Evolutionary conservation across 2,329 filamentous ascomycete species (phyloP).

Genomic region (Fusarium dlaminii): DNA sequence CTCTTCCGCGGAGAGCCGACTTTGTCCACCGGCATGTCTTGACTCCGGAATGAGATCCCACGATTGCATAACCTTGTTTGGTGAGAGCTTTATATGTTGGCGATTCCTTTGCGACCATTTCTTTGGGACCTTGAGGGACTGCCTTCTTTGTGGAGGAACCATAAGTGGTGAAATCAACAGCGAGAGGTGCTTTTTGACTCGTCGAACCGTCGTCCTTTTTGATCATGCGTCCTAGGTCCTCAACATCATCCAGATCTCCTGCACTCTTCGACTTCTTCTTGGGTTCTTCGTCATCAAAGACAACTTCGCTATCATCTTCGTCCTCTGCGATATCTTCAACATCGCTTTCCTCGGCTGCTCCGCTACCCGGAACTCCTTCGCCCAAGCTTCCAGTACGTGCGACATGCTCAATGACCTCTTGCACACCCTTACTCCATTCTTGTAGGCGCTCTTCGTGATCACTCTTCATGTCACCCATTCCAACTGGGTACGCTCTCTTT

Average conservation of each 20-base stretch:
- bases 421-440: slow-evolving; percentile 82
- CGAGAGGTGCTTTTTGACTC: slow-evolving; percentile 62
- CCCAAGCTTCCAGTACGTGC: slow-evolving; percentile 67
- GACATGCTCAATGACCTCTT: slow-evolving; percentile 74
- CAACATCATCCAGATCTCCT: slow-evolving; percentile 76
- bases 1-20: slow-evolving; percentile 89
- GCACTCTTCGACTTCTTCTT: slow-evolving; percentile 52
- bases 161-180: slow-evolving; percentile 88
- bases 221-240: slow-evolving; percentile 80
- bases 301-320: slow-evolving; percentile 64
- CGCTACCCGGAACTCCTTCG: slow-evolving; percentile 78
- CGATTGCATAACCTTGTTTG: slow-evolving; percentile 95
- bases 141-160: slow-evolving; percentile 60
- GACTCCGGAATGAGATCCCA: slow-evolving; percentile 94
- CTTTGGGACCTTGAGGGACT: slow-evolving; percentile 68
- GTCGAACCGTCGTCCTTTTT: slow-evolving; percentile 52
- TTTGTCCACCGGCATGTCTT: slow-evolving; percentile 99
- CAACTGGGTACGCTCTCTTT: slow-evolving; percentile 88
- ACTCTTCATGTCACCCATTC: slow-evolving; percentile 85
- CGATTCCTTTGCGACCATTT: slow-evolving; percentile 93
- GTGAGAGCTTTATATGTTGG: slow-evolving; percentile 90
- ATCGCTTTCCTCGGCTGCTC: slow-evolving; percentile 85
- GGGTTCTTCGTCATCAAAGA: slow-evolving; percentile 51
- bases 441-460: slow-evolving; percentile 72
- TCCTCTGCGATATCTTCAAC: slow-evolving; percentile 73